Conservation (phyloP, 192 early-diverging fungal genomes). For the Podila verticillata region DNA sequence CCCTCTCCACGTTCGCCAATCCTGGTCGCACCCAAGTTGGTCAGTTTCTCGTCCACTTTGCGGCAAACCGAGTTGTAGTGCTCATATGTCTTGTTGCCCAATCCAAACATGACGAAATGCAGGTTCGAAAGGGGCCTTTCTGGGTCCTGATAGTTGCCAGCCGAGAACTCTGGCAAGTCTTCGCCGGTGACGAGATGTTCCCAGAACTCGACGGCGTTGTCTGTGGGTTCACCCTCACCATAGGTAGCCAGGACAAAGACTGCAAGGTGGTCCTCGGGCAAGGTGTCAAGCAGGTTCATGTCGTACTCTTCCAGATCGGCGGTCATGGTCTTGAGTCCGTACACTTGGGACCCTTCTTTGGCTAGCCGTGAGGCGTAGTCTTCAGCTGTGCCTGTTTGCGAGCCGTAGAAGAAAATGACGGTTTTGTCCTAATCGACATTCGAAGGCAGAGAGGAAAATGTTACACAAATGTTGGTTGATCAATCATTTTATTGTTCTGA, state of each 20-base stretch:
- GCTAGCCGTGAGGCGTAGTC: slow-evolving; percentile 93
- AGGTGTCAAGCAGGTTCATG: slow-evolving; percentile 79
- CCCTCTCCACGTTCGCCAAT: slow-evolving; percentile 90
- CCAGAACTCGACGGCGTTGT: slow-evolving; percentile 96
- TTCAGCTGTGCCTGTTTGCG: slow-evolving; percentile 99
- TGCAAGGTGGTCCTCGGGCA: slow-evolving; percentile 75
- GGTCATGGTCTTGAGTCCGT: slow-evolving; percentile 78
- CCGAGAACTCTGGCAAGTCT: slow-evolving; percentile 74
- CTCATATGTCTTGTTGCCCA: slow-evolving; percentile 94
- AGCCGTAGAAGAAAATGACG: slow-evolving; percentile 93
- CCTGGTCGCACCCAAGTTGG: slow-evolving; percentile 75
- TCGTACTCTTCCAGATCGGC: slow-evolving; percentile 94
- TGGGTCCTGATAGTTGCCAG: slow-evolving; percentile 64
- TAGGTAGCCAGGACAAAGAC: slow-evolving; percentile 97
- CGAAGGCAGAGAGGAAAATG: not conserved
- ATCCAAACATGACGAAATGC: slow-evolving; percentile 78
- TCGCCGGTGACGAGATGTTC: slow-evolving; percentile 78
- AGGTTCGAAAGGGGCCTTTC: slow-evolving; percentile 65
- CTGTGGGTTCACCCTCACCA: slow-evolving; percentile 98
- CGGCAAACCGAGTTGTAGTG: slow-evolving; percentile 88
- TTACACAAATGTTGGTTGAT: not conserved
- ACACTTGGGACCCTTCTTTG: slow-evolving; percentile 82
- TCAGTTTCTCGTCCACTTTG: slow-evolving; percentile 72
- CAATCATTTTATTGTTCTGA: too few relatives aligned
- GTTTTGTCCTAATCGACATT: slow-evolving; percentile 65